A percentile compares a stretch with the other conserved stretches of the same genome.
phyloP scores from a whole-genome alignment of 805 yeast genomes.

The Yamadazyma tumulicola region DNA sequence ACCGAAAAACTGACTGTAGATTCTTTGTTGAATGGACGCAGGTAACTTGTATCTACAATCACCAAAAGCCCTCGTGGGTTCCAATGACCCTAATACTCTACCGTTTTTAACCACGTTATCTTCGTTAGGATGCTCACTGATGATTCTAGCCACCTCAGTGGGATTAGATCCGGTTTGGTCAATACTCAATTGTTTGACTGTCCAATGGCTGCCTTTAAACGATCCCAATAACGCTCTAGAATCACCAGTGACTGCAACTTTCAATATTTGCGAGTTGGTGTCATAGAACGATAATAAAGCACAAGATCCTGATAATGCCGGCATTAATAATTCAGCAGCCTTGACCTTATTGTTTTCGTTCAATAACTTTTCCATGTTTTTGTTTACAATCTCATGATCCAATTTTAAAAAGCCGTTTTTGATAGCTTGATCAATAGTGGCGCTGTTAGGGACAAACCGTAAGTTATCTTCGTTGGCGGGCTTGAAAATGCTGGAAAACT shows the following conservation, averaged over 20 bases:
- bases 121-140: slow-evolving; percentile 88
- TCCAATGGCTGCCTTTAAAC: slow-evolving; percentile 70
- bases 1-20: slow-evolving; percentile 78
- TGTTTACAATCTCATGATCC: slow-evolving; percentile 82
- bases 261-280: slow-evolving; percentile 62
- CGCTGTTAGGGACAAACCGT: slow-evolving; percentile 63
- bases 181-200: slow-evolving; percentile 77
- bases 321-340: slow-evolving; percentile 75
- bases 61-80: slow-evolving; percentile 96
- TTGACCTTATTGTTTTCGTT: slow-evolving; percentile 62
- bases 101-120: slow-evolving; percentile 81
- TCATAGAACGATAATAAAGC: slow-evolving; percentile 87
- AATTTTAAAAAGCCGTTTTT: slow-evolving; percentile 74
- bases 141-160: slow-evolving; percentile 78
- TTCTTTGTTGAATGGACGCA: slow-evolving; percentile 65
- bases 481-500: slow-evolving; percentile 63
- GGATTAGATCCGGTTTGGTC: slow-evolving; percentile 96
- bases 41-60: slow-evolving; percentile 93
- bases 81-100: slow-evolving; percentile 86
- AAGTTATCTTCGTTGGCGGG: slow-evolving; percentile 48
- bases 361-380: slow-evolving; percentile 66
- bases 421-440: slow-evolving; percentile 74
- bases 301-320: slow-evolving; percentile 95
- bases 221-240: slow-evolving; percentile 88
- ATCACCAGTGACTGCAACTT: slow-evolving; percentile 96